Base-by-base conservation (phyloP, 2,329 filamentous ascomycete genomes). In the Knufia petricola region DNA sequence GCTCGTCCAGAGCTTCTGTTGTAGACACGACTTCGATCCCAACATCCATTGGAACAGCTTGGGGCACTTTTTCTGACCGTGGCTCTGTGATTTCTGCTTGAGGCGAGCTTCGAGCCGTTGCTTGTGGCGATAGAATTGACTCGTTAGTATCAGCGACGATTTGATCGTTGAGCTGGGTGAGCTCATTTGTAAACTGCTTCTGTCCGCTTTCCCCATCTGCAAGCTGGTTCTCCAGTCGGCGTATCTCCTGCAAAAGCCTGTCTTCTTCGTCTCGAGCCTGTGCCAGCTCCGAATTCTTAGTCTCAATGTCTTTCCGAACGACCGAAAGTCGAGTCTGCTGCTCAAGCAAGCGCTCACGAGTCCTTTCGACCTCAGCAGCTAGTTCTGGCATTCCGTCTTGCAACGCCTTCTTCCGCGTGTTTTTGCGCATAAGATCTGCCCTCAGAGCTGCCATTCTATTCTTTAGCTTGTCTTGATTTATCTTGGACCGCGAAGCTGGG, bases 381-480 rank as follows among this genome's bases (percentile, higher is more conserved):
- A 73, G 56, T 12, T 64, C 62, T 34, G 72, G 68, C 40, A 75
- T 60, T 9, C 66, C 69, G 19, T 68, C 67, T 55, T 74, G 65
- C n/a, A 76, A 70, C 34, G 74, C 70, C 49, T 67, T 65, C 53
- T 70, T 70, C 19, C 67, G 58, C 34, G 66, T 59, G 49, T 66
- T 71, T 40, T 60, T 59, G 26, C 64, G 63, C 48, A 68, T 57
- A 20, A 56, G 58, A 42, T 65, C 62, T 20, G 65, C 49, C 46
- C 56, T 59, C 46, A 59, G 38, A 10, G 46, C 46, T n/a, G 44
- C 44, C 44, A 47, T 47, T 15, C 44, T 30, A 13, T 37, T 30
- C 21, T 47, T 47, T 17, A 47, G 24, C 21, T 47, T 47, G 23
- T 47, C 34, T 38, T 37, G 32, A 28, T 47, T 47, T 2, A 47